phyloP scores from a whole-genome alignment of 176 grass and related monocot genomes.

The Poa annua region DNA sequence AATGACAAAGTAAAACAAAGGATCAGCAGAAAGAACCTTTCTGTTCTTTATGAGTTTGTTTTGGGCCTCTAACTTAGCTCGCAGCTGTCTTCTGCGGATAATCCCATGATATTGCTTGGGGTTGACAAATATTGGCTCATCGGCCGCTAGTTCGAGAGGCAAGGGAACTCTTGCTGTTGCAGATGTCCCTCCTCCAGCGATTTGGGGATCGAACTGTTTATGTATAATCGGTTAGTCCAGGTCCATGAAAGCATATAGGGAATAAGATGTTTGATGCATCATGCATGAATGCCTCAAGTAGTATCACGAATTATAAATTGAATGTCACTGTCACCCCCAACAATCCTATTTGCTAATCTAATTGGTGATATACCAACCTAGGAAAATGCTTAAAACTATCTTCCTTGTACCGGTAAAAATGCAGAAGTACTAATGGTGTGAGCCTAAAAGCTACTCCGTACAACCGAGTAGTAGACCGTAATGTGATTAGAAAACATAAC shows the following conservation, averaged over 20 bases:
- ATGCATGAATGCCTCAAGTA: slow-evolving; percentile 1
- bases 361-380: slow-evolving; percentile 5
- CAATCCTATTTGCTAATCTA: background rate
- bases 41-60: slow-evolving; percentile 64
- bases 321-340: background rate
- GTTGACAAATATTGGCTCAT: slow-evolving; percentile 86
- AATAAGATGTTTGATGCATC: background rate
- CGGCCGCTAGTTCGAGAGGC: slow-evolving; percentile 65
- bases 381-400: slow-evolving; percentile 2
- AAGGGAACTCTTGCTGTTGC: slow-evolving; percentile 61
- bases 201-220: slow-evolving; percentile 54
- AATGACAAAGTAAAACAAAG: slow-evolving; percentile 26
- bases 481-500: background rate
- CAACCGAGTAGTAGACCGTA: background rate
- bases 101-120: slow-evolving; percentile 89
- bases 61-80: slow-evolving; percentile 85
- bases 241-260: slow-evolving; percentile 5
- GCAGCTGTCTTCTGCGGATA: slow-evolving; percentile 78
- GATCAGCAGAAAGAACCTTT: slow-evolving; percentile 47
- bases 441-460: background rate
- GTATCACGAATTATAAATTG: background rate
- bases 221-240: slow-evolving; percentile 30
- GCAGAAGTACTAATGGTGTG: slow-evolving; percentile 4
- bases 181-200: slow-evolving; percentile 22
- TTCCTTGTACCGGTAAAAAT: background rate